phyloP scores from a whole-genome alignment of 805 yeast species.

The Komagataella populi region DNA sequence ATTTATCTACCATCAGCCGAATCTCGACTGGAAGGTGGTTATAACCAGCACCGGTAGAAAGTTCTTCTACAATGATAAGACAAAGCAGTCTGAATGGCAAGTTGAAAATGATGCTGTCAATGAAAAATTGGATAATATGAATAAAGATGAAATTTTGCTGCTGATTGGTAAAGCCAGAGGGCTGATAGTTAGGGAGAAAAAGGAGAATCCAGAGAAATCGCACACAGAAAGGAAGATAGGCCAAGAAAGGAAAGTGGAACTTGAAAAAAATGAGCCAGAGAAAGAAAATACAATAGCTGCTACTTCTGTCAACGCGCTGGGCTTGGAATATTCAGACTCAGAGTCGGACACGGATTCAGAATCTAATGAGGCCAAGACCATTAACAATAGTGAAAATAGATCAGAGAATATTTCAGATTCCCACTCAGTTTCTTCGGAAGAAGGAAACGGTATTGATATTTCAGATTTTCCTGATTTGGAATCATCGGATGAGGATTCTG shows the following conservation, averaged over 20 bases:
- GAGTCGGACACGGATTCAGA: background rate
- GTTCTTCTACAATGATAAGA: slow-evolving; percentile 9
- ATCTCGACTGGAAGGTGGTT: slow-evolving; percentile 8
- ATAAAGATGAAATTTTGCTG: slow-evolving; percentile 3
- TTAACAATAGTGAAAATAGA: background rate
- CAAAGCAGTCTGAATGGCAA: slow-evolving; percentile 11
- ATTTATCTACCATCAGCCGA: background rate
- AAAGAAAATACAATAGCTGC: background rate
- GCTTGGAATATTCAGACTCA: background rate
- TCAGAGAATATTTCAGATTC: background rate
- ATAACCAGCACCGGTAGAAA: slow-evolving; percentile 11
- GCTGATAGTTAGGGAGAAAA: background rate
- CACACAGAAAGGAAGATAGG: slow-evolving; percentile 2
- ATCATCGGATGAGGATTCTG: background rate
- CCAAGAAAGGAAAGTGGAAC: slow-evolving; percentile 4
- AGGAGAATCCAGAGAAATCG: background rate
- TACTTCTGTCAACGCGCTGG: background rate
- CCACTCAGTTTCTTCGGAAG: slow-evolving; percentile 1
- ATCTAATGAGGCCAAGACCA: background rate
- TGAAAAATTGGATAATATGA: slow-evolving; percentile 1
- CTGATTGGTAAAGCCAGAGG: slow-evolving; percentile 5
- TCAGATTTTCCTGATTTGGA: background rate
- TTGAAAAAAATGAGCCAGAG: background rate
- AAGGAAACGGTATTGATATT: background rate
- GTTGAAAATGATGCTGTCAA: slow-evolving; percentile 2